Evolutionary conservation across 768 basidiomycete genomes (phyloP), one percentile per base, ranked within the genome.

Genomic region (Auricularia sp.): DNA sequence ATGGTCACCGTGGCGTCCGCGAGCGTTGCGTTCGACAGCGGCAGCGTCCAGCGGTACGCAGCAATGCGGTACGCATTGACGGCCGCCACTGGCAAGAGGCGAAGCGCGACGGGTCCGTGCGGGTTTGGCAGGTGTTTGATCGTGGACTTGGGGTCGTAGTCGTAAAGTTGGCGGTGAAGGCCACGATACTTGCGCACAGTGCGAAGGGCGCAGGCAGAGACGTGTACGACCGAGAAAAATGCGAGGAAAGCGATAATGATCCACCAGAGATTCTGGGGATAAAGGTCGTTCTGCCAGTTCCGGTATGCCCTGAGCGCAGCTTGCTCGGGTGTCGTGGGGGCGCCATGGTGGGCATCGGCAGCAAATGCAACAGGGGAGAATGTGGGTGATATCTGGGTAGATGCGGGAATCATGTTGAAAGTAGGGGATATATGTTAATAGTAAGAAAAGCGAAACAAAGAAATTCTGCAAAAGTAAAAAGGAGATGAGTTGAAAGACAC

Each of bases 11-110:
- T 6, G 16, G 56, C 56, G 34, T 59, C 56, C 7, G 56, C 34
- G 29, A 64, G 64, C 59, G 58, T 59, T 14, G 56, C 56, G 16
- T 59, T 36, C 6, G 56, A 18, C 10, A 77, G 64, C 10, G 70
- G 65, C 12, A 79, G 39, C 3, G 72, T 70, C 56, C 67, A 69
- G 35, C 76, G 73, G 67, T 72, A 77, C 14, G 70, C 71, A 14
- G 73, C 61, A 18, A 76, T 70, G n/a, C 75, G 69, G 56, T 69
- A 76, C 4, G 65, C 47, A 64, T 73, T 74, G 47, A 70, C 64
- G 35, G 69, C 8, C 21, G 72, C 73, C 16, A 64, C 5, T 11
- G 71, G 72, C 14, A 74, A 14, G 36, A 66, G 64, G 7, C 71
- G 66, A 39, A 66, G 35, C 7, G 56, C 29, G 7, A 59, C 12